phyloP scores from a whole-genome alignment of 331 rosid genomes.

The Spiraea crenata region DNA sequence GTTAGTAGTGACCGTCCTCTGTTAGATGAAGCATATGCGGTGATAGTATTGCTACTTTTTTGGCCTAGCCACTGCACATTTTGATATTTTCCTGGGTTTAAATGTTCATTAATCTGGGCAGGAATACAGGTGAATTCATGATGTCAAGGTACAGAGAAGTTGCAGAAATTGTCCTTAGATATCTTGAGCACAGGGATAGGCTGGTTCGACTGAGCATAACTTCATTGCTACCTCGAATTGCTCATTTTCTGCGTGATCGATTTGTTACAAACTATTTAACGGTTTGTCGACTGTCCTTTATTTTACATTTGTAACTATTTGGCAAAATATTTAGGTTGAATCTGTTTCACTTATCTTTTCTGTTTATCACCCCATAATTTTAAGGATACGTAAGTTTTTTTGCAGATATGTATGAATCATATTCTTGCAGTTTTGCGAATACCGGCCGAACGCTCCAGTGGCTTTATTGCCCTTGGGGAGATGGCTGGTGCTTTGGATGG shows the following conservation, averaged over 20 bases:
- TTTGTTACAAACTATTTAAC: conserved; percentile 91
- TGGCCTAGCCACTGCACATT: background rate
- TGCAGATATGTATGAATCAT: conserved; percentile 99
- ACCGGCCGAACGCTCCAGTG: conserved; percentile 97
- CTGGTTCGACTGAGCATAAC: conserved; percentile 99
- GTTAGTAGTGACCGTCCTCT: background rate
- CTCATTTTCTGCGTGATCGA: conserved; percentile 96
- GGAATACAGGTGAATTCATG: conserved; percentile 99
- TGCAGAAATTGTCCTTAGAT: conserved; percentile 93
- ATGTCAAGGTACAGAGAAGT: conserved; percentile 99
- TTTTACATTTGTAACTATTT: conserved; percentile 20
- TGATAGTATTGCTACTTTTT: background rate
- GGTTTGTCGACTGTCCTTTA: conserved; percentile 41
- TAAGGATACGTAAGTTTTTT: conserved; percentile 14
- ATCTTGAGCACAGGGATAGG: conserved; percentile 86
- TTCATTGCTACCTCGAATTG: conserved; percentile 90
- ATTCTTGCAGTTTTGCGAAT: conserved; percentile 84
- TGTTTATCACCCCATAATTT: background rate
- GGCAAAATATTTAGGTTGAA: conserved; percentile 15
- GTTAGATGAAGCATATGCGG: background rate
- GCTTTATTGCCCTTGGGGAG: conserved; percentile 97
- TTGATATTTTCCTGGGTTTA: background rate
- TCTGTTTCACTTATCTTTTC: conserved; percentile 1
- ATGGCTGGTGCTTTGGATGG: conserved; percentile 99
- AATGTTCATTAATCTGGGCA: conserved; percentile 34